phyloP scores from a whole-genome alignment of 345 rosid genomes.

The Citrus australasica region DNA sequence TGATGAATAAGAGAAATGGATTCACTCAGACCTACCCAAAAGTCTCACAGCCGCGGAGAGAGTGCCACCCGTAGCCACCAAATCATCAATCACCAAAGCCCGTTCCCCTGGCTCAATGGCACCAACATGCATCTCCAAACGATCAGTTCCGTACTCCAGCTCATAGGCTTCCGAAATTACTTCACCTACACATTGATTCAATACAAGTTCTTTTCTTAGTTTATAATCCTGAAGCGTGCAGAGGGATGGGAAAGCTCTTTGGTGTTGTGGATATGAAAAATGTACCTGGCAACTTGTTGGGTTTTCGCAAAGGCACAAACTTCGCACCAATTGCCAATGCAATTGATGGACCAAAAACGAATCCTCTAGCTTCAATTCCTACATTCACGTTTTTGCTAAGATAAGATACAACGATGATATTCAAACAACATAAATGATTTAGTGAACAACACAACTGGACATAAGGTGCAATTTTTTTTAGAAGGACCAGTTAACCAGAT shows the following conservation, averaged over 20 bases:
- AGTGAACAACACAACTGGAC: neutral
- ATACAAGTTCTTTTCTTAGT: neutral
- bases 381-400: neutral
- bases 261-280: neutral
- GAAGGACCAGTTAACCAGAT: too few species aligned
- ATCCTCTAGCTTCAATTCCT: slow-evolving; percentile 94
- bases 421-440: neutral
- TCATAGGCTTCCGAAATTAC: slow-evolving; percentile 71
- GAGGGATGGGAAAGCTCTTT: neutral
- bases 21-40: slow-evolving; percentile 45
- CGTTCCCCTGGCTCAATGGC: slow-evolving; percentile 70
- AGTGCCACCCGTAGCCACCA: slow-evolving; percentile 95
- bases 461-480: too few species aligned
- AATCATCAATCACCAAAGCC: slow-evolving; percentile 72
- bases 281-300: slow-evolving; percentile 76
- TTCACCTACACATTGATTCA: slow-evolving; percentile 36
- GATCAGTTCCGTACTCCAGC: slow-evolving; percentile 87
- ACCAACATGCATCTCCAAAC: slow-evolving; percentile 81
- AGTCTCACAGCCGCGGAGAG: slow-evolving; percentile 83
- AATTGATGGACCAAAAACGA: slow-evolving; percentile 87
- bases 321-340: slow-evolving; percentile 95
- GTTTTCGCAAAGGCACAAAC: slow-evolving; percentile 86
- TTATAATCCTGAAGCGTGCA: neutral
- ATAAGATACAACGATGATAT: neutral
- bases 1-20: neutral